Evolutionary conservation across 345 rosid genomes (phyloP), one percentile per base, ranked within the genome.

Genomic region (Eutrema yunnanense): DNA sequence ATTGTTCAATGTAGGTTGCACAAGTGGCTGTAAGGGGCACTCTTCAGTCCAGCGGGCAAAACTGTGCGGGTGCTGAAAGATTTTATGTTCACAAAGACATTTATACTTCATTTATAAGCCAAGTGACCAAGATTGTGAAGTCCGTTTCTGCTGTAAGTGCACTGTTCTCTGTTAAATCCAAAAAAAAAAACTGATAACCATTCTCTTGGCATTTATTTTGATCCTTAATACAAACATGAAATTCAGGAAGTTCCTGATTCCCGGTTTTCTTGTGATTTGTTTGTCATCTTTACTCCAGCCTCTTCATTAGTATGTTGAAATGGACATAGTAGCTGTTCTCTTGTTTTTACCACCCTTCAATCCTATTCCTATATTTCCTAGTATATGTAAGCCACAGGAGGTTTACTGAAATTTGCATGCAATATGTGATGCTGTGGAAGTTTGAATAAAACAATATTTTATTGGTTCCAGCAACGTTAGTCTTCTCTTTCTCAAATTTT

Each of bases 31-130:
- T 87, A 51, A 82, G 99, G 78, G 97, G 88, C 26, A 78, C 84
- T 65, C 92, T 95, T 80, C 98, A 95, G 83, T 95, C 99, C 60
- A 86, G 98, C 61, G 99, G 98, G 66, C 99, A 95, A 86, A 95
- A 92, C 72, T 95, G 99, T 87, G 99, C 98, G 59, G 99, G 99
- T 67, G 98, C 99, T 72, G 99, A 95, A 82, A 88, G 98, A 77
- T 95, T 92, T 81, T 92, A 95, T 83, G 98, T 92, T 72, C 98
- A 88, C 72, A 84, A 62, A 80, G 90, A 90, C 72, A 73, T 92
- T 49, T 87, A 87, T 83, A 64, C 92, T 72, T 82, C 92, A 71
- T 95, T 95, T 81, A 83, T 88, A 73, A 84, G 72, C 81, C 84
- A 90, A 87, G 85, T 95, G 52, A 37, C 90, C 36, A 87, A 85